phyloP scores from a whole-genome alignment of 805 yeast species.

The Candida caryicola region DNA sequence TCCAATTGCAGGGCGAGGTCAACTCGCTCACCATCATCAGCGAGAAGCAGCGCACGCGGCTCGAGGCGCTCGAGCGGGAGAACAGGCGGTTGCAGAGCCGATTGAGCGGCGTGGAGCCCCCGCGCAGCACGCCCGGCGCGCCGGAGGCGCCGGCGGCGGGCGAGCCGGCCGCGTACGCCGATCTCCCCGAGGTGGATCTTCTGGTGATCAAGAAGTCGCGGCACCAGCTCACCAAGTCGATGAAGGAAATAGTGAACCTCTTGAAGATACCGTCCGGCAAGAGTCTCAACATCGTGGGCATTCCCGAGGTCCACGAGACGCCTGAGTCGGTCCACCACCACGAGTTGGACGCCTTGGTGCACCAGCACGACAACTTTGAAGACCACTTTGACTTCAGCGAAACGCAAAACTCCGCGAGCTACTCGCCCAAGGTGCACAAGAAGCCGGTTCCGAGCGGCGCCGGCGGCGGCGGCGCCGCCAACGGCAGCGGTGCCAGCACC shows the following conservation, averaged over 20 bases:
- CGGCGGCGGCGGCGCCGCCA: too few species aligned
- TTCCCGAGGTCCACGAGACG: slow-evolving; percentile 18
- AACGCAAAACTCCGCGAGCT: neutral
- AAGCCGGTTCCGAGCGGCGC: too few species aligned
- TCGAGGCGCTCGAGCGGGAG: slow-evolving; percentile 37
- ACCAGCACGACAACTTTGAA: slow-evolving; percentile 11
- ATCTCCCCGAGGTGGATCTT: slow-evolving; percentile 35
- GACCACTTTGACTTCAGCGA: slow-evolving; percentile 13
- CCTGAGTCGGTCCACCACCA: slow-evolving; percentile 6
- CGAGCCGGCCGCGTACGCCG: neutral
- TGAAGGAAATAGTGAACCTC: slow-evolving; percentile 34
- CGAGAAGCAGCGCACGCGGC: slow-evolving; percentile 38
- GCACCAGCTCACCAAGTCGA: slow-evolving; percentile 31
- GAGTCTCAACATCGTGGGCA: slow-evolving; percentile 16
- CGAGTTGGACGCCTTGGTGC: slow-evolving; percentile 17
- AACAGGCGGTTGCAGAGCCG: slow-evolving; percentile 8
- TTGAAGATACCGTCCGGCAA: slow-evolving; percentile 28
- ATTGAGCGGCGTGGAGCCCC: slow-evolving; percentile 1
- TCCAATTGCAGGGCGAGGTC: slow-evolving; percentile 52
- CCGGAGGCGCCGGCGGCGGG: neutral
- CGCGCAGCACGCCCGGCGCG: neutral
- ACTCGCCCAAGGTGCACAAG: slow-evolving; percentile 1
- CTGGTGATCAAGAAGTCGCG: slow-evolving; percentile 30
- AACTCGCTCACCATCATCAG: slow-evolving; percentile 42
- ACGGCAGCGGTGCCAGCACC: neutral